Evolutionary conservation across 768 basidiomycete genomes (phyloP).

Genomic region (Xerocomellus amylosporus): DNA sequence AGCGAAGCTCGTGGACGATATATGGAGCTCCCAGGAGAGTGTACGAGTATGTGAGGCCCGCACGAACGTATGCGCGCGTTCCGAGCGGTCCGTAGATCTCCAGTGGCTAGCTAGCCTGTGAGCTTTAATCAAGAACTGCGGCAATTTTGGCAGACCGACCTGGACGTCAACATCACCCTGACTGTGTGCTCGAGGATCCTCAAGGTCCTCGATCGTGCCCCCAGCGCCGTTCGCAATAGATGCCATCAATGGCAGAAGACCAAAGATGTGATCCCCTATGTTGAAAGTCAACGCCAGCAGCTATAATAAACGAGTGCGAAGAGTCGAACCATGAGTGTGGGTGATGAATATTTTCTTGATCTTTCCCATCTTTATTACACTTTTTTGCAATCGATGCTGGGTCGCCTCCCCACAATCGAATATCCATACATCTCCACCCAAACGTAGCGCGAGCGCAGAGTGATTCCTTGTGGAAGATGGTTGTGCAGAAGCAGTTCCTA

Average conservation of each 20-base stretch:
- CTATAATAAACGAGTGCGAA: neutral
- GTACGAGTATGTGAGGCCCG: conserved; percentile 63
- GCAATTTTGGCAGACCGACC: conserved; percentile 13
- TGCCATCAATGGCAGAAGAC: conserved; percentile 65
- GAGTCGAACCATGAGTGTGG: conserved; percentile 71
- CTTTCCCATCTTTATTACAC: conserved; percentile 70
- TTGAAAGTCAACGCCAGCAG: neutral
- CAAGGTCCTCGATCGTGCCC: conserved; percentile 52
- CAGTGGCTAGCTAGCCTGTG: conserved; percentile 45
- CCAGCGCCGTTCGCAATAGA: conserved; percentile 73
- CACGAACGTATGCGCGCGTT: conserved; percentile 76
- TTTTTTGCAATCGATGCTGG: conserved; percentile 73
- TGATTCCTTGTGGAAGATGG: conserved; percentile 79
- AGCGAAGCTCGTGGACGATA: conserved; percentile 80
- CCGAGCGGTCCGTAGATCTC: conserved; percentile 88
- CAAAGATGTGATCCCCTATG: conserved; percentile 83
- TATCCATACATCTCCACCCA: conserved; percentile 72
- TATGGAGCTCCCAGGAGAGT: conserved; percentile 65
- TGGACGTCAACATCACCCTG: conserved; percentile 3
- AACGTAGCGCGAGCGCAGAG: conserved; percentile 65
- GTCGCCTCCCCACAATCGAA: conserved; percentile 88
- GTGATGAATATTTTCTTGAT: conserved; percentile 86
- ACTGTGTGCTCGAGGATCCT: conserved; percentile 52
- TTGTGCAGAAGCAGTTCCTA: conserved; percentile 80
- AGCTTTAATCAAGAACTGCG: neutral